Base-by-base conservation (phyloP, 176 grass and related monocot species). In the Carex littledalei region DNA sequence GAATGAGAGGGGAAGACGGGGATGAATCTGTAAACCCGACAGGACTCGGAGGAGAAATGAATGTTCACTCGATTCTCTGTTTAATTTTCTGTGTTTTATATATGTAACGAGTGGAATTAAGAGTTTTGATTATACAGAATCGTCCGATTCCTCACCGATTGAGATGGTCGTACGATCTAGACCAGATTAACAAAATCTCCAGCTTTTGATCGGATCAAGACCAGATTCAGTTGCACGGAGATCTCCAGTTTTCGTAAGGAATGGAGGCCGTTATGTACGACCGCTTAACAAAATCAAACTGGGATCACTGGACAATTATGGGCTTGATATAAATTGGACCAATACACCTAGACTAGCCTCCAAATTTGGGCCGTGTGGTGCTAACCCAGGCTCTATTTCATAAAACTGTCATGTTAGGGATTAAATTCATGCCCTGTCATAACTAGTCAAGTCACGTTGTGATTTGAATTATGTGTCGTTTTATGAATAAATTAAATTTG, bases 11-110 rank as follows among this genome's bases (percentile, higher is more conserved):
- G 55, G 29, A 59, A 62, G 53, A 80, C n/a, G 13, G 11, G 74
- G 32, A 81, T 81, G 55, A 63, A 81, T 81, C 78, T 62, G 78
- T 47, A 52, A 81, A 61, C 59, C 78, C 31, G 31, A 81, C 57
- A 63, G 54, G 12, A 34, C 61, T 41, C 34, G 77, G 54, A 79
- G 55, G 22, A 56, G 76, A 80, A 61, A 80, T 61, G 26, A 80
- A 81, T 80, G 17, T 43, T 18, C 7, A 29, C 7, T 11, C 1
- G 54, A 81, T 81, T 35, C 10, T 37, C 11, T 45, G 57, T 62
- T 3, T 39, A 32, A 0, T 29, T 0, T 81, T 81, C 32, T 45
- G 12, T 81, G 26, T 63, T 61, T 35, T 15, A 2, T 22, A 13
- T 63, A 63, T 63, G 78, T 81, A 63, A 31, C 53, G 78, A 81